Evolutionary conservation across 2,329 filamentous ascomycete genomes (phyloP).

Genomic region (Xylaria hypoxylon): DNA sequence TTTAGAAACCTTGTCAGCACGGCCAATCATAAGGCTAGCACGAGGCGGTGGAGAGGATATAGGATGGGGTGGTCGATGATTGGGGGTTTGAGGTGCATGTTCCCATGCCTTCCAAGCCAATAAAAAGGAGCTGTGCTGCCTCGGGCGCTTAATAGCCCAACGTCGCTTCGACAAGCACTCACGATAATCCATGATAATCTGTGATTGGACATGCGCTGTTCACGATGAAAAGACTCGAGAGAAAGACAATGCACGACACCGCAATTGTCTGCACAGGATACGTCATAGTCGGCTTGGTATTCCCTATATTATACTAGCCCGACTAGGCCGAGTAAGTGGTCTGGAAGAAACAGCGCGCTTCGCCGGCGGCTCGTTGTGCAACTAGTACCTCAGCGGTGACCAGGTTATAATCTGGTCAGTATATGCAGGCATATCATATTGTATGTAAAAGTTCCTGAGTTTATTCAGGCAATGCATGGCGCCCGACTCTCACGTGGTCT

Average conservation of each 20-base stretch:
- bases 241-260: conserved; percentile 20
- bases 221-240: conserved; percentile 27
- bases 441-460: background rate
- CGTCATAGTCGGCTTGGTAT: conserved; percentile 18
- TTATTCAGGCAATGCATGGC: background rate
- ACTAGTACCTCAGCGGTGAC: conserved; percentile 9
- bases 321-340: conserved; percentile 9
- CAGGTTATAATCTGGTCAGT: background rate
- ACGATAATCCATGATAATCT: conserved; percentile 23
- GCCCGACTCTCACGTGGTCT: background rate
- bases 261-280: conserved; percentile 14
- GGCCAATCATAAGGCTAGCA: conserved; percentile 45
- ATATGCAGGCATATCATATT: background rate
- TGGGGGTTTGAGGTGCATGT: conserved; percentile 44
- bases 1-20: conserved; percentile 46
- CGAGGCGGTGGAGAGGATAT: conserved; percentile 41
- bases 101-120: conserved; percentile 46
- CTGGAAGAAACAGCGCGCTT: conserved; percentile 16
- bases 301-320: conserved; percentile 14
- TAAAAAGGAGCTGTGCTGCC: conserved; percentile 41
- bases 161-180: conserved; percentile 30
- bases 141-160: conserved; percentile 50
- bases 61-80: conserved; percentile 41
- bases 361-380: conserved; percentile 28
- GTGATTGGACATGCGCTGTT: conserved; percentile 41